phyloP scores from a whole-genome alignment of 768 basidiomycete species.

The Megacollybia marginata region DNA sequence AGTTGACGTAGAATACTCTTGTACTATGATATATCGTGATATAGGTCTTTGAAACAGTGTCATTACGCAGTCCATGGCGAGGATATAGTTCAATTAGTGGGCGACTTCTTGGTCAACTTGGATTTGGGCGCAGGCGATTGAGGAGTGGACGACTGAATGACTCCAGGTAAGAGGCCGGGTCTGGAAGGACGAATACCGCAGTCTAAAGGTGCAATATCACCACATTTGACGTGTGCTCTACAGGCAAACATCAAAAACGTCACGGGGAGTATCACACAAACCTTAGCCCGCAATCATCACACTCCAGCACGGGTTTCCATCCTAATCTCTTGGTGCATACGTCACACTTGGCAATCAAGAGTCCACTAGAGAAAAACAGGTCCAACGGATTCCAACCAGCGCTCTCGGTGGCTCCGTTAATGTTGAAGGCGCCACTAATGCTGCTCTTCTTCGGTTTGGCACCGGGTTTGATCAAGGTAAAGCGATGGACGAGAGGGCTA shows the following conservation, averaged over 20 bases:
- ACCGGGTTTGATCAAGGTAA: slow-evolving; percentile 81
- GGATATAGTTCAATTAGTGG: too few relatives aligned
- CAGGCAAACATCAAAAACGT: slow-evolving; percentile 4
- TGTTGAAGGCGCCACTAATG: slow-evolving; percentile 19
- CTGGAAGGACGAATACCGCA: slow-evolving; percentile 53
- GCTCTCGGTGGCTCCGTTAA: slow-evolving; percentile 17
- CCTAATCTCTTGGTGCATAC: slow-evolving; percentile 77
- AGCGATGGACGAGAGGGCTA: slow-evolving; percentile 66
- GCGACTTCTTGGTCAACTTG: too few relatives aligned
- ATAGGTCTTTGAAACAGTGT: too few relatives aligned
- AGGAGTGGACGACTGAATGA: too few relatives aligned
- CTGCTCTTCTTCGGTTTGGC: slow-evolving; percentile 41
- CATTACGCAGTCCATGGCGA: too few relatives aligned
- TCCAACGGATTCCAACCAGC: slow-evolving; percentile 71
- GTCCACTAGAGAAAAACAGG: slow-evolving; percentile 66
- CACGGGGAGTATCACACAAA: slow-evolving; percentile 23
- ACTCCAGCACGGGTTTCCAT: slow-evolving; percentile 79
- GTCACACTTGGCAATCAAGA: slow-evolving; percentile 73
- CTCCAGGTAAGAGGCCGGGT: slow-evolving; percentile 12
- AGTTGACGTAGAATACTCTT: too few relatives aligned
- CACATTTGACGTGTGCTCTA: slow-evolving; percentile 84
- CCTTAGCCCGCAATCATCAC: slow-evolving; percentile 84
- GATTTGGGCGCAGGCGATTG: too few relatives aligned
- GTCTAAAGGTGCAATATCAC: slow-evolving; percentile 72
- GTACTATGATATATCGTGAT: too few relatives aligned